These are phyloP conservation scores for Ophiosphaerella korrae DNA, from an alignment of 2,329 filamentous ascomycete species.

Conservation along the genomic window DNA sequence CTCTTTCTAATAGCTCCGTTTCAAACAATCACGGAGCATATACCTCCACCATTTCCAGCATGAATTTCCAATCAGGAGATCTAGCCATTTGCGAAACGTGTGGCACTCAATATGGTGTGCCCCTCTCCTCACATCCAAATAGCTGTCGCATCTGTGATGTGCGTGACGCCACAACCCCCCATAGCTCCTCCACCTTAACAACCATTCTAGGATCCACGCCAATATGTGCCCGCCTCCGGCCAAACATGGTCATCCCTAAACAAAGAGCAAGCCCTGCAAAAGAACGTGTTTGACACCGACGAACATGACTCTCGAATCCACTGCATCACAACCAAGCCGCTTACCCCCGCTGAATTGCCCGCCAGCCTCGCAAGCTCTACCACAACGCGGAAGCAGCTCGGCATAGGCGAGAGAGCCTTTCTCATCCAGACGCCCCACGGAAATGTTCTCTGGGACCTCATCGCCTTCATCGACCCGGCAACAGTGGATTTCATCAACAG, in stretches of 20 bases:
- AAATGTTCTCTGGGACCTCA: constrained; percentile 80
- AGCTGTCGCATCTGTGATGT: constrained; percentile 76
- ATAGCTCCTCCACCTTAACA: constrained; percentile 10
- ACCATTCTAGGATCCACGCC: constrained; percentile 60
- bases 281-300: constrained; percentile 61
- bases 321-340: constrained; percentile 51
- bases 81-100: constrained; percentile 70
- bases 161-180: constrained; percentile 31
- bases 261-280: constrained; percentile 51
- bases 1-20: background rate
- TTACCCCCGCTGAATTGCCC: constrained; percentile 24
- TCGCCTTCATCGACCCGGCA: constrained; percentile 69
- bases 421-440: constrained; percentile 68
- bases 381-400: constrained; percentile 57
- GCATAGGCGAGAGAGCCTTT: constrained; percentile 76
- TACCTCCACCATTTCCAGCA: constrained; percentile 8
- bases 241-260: constrained; percentile 70
- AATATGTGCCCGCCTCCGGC: constrained; percentile 68
- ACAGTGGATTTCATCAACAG: constrained; percentile 64
- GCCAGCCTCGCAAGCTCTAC: constrained; percentile 45
- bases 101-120: constrained; percentile 69
- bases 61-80: constrained; percentile 42
- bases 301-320: constrained; percentile 51
- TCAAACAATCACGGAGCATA: background rate
- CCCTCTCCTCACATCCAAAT: constrained; percentile 55